Evolutionary conservation across 2,329 filamentous ascomycete species (phyloP).

Genomic region (Graphiopsis chlorocephala): DNA sequence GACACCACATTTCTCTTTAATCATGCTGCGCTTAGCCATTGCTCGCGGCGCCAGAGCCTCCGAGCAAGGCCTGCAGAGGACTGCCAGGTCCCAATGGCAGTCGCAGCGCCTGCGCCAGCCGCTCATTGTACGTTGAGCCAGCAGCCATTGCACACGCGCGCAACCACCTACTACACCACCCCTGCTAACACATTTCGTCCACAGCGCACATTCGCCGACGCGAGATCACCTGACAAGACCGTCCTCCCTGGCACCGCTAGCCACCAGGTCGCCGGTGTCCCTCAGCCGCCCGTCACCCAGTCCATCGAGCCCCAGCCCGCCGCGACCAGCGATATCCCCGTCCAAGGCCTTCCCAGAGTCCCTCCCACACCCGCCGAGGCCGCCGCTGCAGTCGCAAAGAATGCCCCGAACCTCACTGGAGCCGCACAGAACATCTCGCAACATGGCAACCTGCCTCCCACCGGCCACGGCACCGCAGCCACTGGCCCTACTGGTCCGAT

Average conservation of each 20-base stretch:
- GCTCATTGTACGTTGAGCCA: slow-evolving; percentile 17
- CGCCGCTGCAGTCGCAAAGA: slow-evolving; percentile 19
- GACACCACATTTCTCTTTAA: neutral
- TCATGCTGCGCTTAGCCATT: slow-evolving; percentile 24
- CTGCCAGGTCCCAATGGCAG: slow-evolving; percentile 24
- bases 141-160: slow-evolving; percentile 16
- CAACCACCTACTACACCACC: neutral
- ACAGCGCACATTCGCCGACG: slow-evolving; percentile 33
- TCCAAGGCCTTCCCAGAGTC: slow-evolving; percentile 19
- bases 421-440: slow-evolving; percentile 17
- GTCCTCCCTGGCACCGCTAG: slow-evolving; percentile 35
- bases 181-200: neutral
- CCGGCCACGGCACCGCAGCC: slow-evolving; percentile 36
- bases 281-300: slow-evolving; percentile 29
- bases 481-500: slow-evolving; percentile 45
- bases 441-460: slow-evolving; percentile 30
- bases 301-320: slow-evolving; percentile 17
- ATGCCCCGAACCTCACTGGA: slow-evolving; percentile 5
- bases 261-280: slow-evolving; percentile 29
- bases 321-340: slow-evolving; percentile 18
- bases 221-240: slow-evolving; percentile 30
- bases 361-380: slow-evolving; percentile 29
- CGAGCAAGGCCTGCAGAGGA: slow-evolving; percentile 19
- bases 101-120: slow-evolving; percentile 20
- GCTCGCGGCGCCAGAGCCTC: slow-evolving; percentile 21